These are phyloP conservation scores for Zygoascus tannicola DNA, from an alignment of 805 yeast genomes.

Conservation along the genomic window DNA sequence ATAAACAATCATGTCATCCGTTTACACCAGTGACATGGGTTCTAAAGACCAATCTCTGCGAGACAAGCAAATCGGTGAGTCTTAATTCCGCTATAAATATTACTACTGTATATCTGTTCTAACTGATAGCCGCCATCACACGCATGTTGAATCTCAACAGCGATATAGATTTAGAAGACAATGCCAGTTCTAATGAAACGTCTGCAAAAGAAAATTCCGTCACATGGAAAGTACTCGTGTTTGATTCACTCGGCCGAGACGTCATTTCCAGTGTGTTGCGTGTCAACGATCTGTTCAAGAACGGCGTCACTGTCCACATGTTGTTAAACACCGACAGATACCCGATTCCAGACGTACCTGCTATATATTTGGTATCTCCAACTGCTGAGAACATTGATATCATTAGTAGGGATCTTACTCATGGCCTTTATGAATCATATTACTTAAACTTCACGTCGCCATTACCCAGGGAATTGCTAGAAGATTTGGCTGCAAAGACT, in stretches of 20 bases:
- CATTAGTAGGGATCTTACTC: conserved; percentile 63
- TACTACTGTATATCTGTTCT: neutral
- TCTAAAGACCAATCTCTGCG: conserved; percentile 19
- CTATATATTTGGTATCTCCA: conserved; percentile 83
- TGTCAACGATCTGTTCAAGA: conserved; percentile 79
- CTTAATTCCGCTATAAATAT: neutral
- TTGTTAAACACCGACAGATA: conserved; percentile 62
- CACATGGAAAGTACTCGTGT: conserved; percentile 83
- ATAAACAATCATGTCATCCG: neutral
- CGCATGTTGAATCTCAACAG: conserved; percentile 79
- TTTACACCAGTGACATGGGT: neutral
- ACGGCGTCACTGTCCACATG: conserved; percentile 88
- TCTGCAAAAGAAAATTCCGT: conserved; percentile 24
- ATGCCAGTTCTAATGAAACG: conserved; percentile 30
- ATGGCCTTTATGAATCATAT: conserved; percentile 66
- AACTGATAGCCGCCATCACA: conserved; percentile 42
- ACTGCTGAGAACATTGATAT: conserved; percentile 61
- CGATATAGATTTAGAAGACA: conserved; percentile 30
- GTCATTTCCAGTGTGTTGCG: conserved; percentile 86
- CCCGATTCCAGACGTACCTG: conserved; percentile 92
- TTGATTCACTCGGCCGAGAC: conserved; percentile 74
- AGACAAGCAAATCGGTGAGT: conserved; percentile 26
- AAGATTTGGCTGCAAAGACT: conserved; percentile 80
- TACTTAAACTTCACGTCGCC: conserved; percentile 83
- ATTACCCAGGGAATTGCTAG: conserved; percentile 67